Evolutionary conservation across 805 yeast genomes (phyloP), one percentile per base, ranked within the genome.

Genomic region (Spathaspora sp.): DNA sequence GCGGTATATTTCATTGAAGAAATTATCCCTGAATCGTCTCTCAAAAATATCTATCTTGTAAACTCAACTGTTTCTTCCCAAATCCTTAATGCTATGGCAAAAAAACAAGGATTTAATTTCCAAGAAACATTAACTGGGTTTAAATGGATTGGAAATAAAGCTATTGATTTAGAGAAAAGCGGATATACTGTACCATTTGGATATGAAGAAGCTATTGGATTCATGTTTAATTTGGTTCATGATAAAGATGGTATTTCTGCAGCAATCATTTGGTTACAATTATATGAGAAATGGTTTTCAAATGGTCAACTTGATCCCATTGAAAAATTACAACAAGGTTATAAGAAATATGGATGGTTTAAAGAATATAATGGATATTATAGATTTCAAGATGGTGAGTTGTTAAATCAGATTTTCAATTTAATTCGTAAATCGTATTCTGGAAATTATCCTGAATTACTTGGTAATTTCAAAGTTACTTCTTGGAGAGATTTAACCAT

Each of bases 201-300:
- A 0, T 93, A 79, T 64, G 99, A 93, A 67, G 99, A 93, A 64
- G 98, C 98, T 2, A 87, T 93, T 57, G 99, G 99, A 1, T 93
- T 82, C 70, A 89, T 93, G 97, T 89, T 91, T 61, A 70, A 81
- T 18, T 77, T 82, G 16, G 87, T 88, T 43, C 90, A 88, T 66
- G 99, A 93, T 65, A 93, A 93, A 67, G 99, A 93, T 64, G 99
- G 99, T 0, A 79, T 94, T 12, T 73, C 89, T 23, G 97, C 98
- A 0, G 80, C 90, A 2, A 68, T 77, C 6, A 79, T 89, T 11
- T 93, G 90, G 68, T 67, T 89, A 32, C 96, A 88, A 66, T 77
- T 91, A 67, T 82, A 81, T 53, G 70, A 74, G 44, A 52, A 60
- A 28, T 83, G 92, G 86, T 72, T 72, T 55, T 51, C 65, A 1